A percentile compares a stretch with the other conserved stretches of the same genome.
These are phyloP conservation scores for Tephrocybe sp. DNA, from an alignment of 768 basidiomycete species.

Conservation along the genomic window DNA sequence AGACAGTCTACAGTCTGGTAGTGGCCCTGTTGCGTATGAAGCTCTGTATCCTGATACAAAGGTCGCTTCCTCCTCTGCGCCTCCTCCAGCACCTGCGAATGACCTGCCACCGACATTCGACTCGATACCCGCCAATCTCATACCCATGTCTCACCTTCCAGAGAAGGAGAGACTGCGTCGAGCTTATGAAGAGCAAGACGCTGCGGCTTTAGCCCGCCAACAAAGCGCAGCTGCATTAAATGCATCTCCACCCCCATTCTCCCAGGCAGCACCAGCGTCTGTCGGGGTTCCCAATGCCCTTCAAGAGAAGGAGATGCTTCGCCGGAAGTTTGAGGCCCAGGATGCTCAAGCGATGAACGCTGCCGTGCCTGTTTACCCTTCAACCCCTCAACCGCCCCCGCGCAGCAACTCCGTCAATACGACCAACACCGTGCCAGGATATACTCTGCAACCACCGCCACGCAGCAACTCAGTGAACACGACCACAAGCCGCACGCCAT, in stretches of 20 bases:
- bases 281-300: constrained; percentile 19
- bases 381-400: constrained; percentile 23
- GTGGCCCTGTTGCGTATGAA: constrained; percentile 59
- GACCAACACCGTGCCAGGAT: constrained; percentile 7
- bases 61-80: constrained; percentile 26
- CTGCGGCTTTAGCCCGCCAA: constrained; percentile 37
- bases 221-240: constrained; percentile 10
- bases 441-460: constrained; percentile 22
- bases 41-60: constrained; percentile 48
- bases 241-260: constrained; percentile 19
- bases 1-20: constrained; percentile 15
- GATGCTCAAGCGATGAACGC: constrained; percentile 33
- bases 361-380: constrained; percentile 10
- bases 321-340: constrained; percentile 54
- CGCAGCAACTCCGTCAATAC: constrained; percentile 18
- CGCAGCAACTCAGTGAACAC: constrained; percentile 17
- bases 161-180: constrained; percentile 73
- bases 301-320: constrained; percentile 57
- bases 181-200: constrained; percentile 66
- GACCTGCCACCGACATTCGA: constrained; percentile 58
- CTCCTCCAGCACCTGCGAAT: constrained; percentile 7
- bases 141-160: constrained; percentile 35
- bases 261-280: constrained; percentile 8
- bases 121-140: constrained; percentile 28
- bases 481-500: constrained; percentile 15